Evolutionary conservation across 768 basidiomycete species (phyloP).

Genomic region (Trametes villosa): DNA sequence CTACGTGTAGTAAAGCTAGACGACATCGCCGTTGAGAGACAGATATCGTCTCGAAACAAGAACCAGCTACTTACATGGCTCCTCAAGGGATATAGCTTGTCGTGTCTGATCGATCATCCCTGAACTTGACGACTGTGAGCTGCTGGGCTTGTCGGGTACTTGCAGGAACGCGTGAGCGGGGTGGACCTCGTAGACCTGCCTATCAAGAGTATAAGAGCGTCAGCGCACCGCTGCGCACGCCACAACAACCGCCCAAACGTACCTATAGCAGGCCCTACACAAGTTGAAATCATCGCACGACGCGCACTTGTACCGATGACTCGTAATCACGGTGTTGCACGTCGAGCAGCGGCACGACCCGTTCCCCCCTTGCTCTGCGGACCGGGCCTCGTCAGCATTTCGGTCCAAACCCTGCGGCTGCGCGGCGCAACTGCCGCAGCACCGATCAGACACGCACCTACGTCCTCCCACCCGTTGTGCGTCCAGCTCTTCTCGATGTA

Average conservation of each 20-base stretch:
- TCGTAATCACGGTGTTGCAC: conserved; percentile 65
- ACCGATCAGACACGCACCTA: conserved; percentile 59
- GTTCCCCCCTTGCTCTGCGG: conserved; percentile 73
- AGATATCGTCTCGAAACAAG: not conserved
- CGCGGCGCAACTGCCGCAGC: conserved; percentile 5
- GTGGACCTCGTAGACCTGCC: conserved; percentile 91
- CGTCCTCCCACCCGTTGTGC: conserved; percentile 81
- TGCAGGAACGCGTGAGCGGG: conserved; percentile 86
- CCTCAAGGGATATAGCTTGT: conserved; percentile 51
- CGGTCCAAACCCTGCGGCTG: not conserved
- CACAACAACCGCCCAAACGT: conserved; percentile 17
- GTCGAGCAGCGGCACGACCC: conserved; percentile 74
- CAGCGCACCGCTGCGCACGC: not conserved
- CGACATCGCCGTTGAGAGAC: not conserved
- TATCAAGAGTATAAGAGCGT: conserved; percentile 35
- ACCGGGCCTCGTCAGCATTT: conserved; percentile 6
- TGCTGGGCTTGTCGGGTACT: conserved; percentile 65
- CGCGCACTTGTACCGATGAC: conserved; percentile 82
- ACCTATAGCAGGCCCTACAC: conserved; percentile 87
- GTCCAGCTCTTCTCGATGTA: conserved; percentile 90
- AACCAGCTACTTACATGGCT: conserved; percentile 54
- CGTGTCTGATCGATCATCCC: conserved; percentile 13
- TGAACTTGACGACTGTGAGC: conserved; percentile 36
- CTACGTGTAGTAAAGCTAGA: conserved; percentile 75
- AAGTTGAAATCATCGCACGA: conserved; percentile 80